Evolutionary conservation across 1,139 yeast species (phyloP).

Genomic region (Blastobotrys capitulatus): DNA sequence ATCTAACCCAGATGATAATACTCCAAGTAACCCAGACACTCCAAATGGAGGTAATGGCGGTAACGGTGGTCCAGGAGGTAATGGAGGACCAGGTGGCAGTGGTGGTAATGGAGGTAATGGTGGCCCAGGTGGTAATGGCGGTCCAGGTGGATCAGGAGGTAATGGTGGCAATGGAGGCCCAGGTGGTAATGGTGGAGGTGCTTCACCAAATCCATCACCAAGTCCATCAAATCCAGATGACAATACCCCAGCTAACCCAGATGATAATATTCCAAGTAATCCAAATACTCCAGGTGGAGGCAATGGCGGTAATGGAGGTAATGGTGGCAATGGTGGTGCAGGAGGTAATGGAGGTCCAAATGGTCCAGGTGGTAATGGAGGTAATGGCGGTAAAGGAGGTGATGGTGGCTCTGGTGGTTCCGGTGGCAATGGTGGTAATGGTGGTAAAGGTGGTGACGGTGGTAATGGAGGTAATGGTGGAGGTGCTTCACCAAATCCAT

Average conservation of each 20-base stretch:
- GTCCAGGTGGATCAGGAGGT: background rate
- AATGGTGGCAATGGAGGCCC: background rate
- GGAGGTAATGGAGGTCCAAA: conserved; percentile 7
- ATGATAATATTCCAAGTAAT: background rate
- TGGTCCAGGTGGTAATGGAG: conserved; percentile 3
- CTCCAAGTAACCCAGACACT: too few species aligned
- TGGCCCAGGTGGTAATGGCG: background rate
- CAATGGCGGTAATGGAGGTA: background rate
- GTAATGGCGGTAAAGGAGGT: conserved; percentile 5
- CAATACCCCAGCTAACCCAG: background rate
- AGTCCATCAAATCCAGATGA: too few species aligned
- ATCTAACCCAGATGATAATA: background rate
- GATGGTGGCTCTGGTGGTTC: too few species aligned
- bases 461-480: conserved; percentile 3
- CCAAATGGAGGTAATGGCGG: conserved; percentile 1
- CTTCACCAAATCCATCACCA: background rate
- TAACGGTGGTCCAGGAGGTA: background rate
- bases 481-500: background rate
- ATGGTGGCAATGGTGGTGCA: conserved; percentile 4
- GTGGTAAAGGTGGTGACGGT: conserved; percentile 1
- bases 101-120: background rate
- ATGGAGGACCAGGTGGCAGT: background rate
- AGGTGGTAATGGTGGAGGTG: background rate
- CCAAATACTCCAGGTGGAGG: background rate
- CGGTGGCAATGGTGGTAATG: too few species aligned